phyloP scores from a whole-genome alignment of 2,329 filamentous ascomycete species.

The Aspergillus spinulosporus region DNA sequence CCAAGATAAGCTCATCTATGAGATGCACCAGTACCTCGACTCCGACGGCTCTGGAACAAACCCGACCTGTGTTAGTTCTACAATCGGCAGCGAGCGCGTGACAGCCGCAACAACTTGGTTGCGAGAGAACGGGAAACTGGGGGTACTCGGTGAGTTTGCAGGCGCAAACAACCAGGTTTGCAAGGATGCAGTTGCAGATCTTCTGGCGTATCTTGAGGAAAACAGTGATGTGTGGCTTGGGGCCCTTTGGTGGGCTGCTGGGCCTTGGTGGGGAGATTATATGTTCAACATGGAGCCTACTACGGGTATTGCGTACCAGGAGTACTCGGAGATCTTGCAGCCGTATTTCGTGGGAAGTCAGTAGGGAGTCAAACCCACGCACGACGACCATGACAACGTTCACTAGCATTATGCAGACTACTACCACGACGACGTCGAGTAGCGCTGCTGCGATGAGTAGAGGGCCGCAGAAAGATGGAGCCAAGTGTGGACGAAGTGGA shows the following conservation, averaged over 20 bases:
- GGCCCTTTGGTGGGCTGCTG: slow-evolving; percentile 57
- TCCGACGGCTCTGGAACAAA: slow-evolving; percentile 55
- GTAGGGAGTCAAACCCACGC: background rate
- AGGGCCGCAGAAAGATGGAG: background rate
- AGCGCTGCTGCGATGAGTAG: background rate
- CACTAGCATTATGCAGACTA: background rate
- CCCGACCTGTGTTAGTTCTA: slow-evolving; percentile 26
- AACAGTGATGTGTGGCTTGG: slow-evolving; percentile 32
- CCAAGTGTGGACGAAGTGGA: background rate
- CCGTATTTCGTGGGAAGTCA: slow-evolving; percentile 18
- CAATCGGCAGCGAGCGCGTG: slow-evolving; percentile 16
- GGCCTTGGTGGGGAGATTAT: slow-evolving; percentile 54
- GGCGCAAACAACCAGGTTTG: slow-evolving; percentile 14
- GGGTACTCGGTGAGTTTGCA: slow-evolving; percentile 18
- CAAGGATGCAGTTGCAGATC: slow-evolving; percentile 1
- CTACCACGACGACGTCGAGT: background rate
- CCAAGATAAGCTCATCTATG: slow-evolving; percentile 52
- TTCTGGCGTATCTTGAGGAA: background rate
- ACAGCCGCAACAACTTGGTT: slow-evolving; percentile 17
- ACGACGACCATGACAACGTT: background rate
- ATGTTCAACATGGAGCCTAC: slow-evolving; percentile 54
- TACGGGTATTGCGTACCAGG: slow-evolving; percentile 46
- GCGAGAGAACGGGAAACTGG: slow-evolving; percentile 15
- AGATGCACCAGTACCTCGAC: slow-evolving; percentile 52
- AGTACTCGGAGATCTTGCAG: slow-evolving; percentile 29